Percentiles rank a stretch among this genome's conserved stretches.
Evolutionary conservation across 495 filamentous ascomycete genomes (phyloP).

Genomic region (Thermothielavioides terrestris): DNA sequence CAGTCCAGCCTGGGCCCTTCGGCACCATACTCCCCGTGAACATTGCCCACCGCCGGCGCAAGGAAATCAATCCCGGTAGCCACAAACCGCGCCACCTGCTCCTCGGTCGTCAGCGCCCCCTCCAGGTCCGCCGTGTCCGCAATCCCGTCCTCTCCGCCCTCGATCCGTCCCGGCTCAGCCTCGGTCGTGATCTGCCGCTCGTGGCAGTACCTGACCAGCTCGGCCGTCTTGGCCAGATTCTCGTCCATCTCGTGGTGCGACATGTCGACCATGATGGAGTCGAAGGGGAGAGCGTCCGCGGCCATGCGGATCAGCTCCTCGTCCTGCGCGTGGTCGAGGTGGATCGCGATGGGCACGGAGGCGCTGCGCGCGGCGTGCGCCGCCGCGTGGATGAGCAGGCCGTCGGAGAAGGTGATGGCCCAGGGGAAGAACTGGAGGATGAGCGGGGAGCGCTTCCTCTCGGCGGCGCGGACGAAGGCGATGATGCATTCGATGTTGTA

Average conservation of each 20-base stretch:
- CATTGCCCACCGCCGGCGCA: conserved; percentile 78
- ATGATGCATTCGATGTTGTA: conserved; percentile 84
- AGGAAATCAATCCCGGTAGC: conserved; percentile 74
- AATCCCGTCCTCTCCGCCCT: conserved; percentile 78
- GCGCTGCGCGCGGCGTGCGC: conserved; percentile 50
- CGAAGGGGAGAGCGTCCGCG: conserved; percentile 55
- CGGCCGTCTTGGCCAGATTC: conserved; percentile 62
- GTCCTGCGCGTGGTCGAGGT: conserved; percentile 69
- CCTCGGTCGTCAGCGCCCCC: conserved; percentile 63
- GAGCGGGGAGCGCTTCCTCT: conserved; percentile 60
- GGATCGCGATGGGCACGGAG: conserved; percentile 60
- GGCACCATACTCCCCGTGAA: conserved; percentile 75
- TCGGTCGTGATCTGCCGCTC: conserved; percentile 67
- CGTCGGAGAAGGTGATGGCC: conserved; percentile 63
- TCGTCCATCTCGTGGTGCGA: conserved; percentile 75
- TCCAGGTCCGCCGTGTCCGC: conserved; percentile 67
- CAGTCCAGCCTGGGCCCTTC: conserved; percentile 66
- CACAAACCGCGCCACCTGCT: conserved; percentile 68
- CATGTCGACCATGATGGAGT: conserved; percentile 81
- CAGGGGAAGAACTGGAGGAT: conserved; percentile 86
- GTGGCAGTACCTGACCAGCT: conserved; percentile 64
- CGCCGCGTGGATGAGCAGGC: conserved; percentile 35
- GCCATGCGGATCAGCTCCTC: conserved; percentile 60
- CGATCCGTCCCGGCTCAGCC: conserved; percentile 74
- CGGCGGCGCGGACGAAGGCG: conserved; percentile 68